Base-by-base conservation (phyloP, 257 asterid genomes). In the Rubia yunnanensis region DNA sequence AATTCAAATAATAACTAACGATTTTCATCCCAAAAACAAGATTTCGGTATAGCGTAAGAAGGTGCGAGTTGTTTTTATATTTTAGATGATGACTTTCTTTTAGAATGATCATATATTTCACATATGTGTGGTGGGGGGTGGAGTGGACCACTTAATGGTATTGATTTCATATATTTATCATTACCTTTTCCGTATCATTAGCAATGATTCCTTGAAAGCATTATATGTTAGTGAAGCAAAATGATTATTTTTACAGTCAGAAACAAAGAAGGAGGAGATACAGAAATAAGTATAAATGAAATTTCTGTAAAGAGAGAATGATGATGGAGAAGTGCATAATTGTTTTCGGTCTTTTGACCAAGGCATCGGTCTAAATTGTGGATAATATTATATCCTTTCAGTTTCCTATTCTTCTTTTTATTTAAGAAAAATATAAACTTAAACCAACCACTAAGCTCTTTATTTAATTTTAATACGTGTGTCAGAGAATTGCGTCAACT, bases 131-230 rank as follows among this genome's bases (percentile, higher is more conserved):
- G 39, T 3, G 15, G 54, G 24, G 15, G 5, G 59, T 22, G 7
- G 5, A 8, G 30, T 55, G 32, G 60, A 26, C 7, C 23, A 22
- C 7, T 10, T 5, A 26, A 59, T 41, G 24, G 28, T 3, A 23
- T 24, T 64, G 59, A 49, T 68, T 44, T 48, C 27, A 28, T 56
- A 67, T 48, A 46, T 59, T 59, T 68, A n/a, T 24, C 4, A 17
- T 64, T n/a, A 49, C 39, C 61, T 70, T 70, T 60, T 70, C 64
- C 74, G 52, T 62, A 55, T 76, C 69, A 58, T 72, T 63, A 61
- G 80, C 69, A 72, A 76, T 72, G 80, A 76, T 76, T 72, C 68
- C 49, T 50, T 59, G 35, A 32, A 68, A 72, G 18, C 62, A 68
- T 48, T 49, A 57, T 31, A 23, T 41, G 46, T 24, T 26, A 17